These are phyloP conservation scores for Nicotiana undulata DNA, from an alignment of 257 asterid species.

Conservation along the genomic window DNA sequence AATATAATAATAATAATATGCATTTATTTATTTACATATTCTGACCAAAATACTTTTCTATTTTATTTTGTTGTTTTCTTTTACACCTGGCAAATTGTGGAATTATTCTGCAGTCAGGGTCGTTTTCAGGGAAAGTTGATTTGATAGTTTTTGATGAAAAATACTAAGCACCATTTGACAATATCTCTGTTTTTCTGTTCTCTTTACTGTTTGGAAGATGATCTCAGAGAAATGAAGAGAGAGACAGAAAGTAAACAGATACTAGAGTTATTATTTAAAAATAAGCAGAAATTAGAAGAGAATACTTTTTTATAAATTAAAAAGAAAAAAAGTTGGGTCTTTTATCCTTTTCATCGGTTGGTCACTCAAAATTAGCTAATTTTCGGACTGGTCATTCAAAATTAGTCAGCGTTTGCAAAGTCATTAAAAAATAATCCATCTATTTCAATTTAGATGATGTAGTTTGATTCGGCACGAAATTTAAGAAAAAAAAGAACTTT, in stretches of 20 bases:
- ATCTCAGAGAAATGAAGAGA: conserved; percentile 7
- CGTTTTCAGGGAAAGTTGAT: conserved; percentile 42
- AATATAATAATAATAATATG: not conserved
- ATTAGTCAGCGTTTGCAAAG: too few relatives aligned
- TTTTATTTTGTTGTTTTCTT: not conserved
- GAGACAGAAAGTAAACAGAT: conserved; percentile 19
- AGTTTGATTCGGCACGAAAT: too few relatives aligned
- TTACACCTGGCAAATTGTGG: conserved; percentile 20
- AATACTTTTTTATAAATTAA: not conserved
- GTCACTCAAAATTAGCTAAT: too few relatives aligned
- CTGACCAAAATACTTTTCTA: not conserved
- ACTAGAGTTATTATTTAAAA: not conserved
- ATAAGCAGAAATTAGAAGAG: not conserved
- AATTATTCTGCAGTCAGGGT: conserved; percentile 18
- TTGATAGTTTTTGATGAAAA: conserved; percentile 14
- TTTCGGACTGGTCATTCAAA: too few relatives aligned
- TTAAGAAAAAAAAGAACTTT: too few relatives aligned
- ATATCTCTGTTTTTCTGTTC: conserved; percentile 26
- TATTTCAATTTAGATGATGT: too few relatives aligned
- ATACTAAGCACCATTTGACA: conserved; percentile 15
- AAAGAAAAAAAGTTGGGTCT: not conserved
- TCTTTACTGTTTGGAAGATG: conserved; percentile 10
- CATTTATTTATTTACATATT: not conserved
- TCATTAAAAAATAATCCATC: too few relatives aligned
- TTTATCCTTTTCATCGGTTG: conserved; percentile 12